Base-by-base conservation (phyloP, 176 grass and related monocot genomes). In the Cymbopogon citratus region DNA sequence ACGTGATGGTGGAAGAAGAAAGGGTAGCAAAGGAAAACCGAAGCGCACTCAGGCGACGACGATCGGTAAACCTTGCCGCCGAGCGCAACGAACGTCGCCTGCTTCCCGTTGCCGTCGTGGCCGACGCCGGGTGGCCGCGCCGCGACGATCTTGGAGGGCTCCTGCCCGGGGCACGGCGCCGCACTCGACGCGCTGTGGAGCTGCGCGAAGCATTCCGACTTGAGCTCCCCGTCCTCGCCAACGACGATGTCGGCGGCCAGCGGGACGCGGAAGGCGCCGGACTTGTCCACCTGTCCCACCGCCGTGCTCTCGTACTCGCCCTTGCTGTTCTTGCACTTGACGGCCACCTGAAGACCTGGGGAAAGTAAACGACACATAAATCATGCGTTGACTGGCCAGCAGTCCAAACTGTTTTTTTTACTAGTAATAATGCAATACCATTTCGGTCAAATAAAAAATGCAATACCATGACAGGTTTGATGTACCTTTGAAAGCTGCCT, bases 201-300 rank as follows among this genome's bases (percentile, higher is more conserved):
- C 62, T 75, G 81, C 49, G 79, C 82, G 69, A 90, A 68, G 83
- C 91, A 93, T 10, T 90, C 88, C 36, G 73, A 65, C 83, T 88
- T 88, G 36, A 93, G 85, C 82, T 86, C 63, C 18, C 85, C 82
- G 52, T 80, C 78, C 7, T 73, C 65, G 1, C 63, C 43, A 66
- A 87, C 85, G 35, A 73, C 51, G 1, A 35, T 35, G 52, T 79
- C 74, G 34, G 59, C 49, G 2, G 79, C 46, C 19, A 93, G 82
- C 9, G 71, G 79, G 3, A 80, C 54, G 63, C 61, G 43, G 85
- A 93, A 93, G 45, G 74, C 77, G 48, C 88, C 88, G 21, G 78
- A 71, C 63, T 33, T 78, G 29, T 73, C 57, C 27, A 93, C 59
- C 24, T 18, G 44, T 13, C 69, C 88, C 6, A 76, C 26, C 44